Evolutionary conservation across 2,329 filamentous ascomycete species (phyloP).

Genomic region (Fusarium subtropicale): DNA sequence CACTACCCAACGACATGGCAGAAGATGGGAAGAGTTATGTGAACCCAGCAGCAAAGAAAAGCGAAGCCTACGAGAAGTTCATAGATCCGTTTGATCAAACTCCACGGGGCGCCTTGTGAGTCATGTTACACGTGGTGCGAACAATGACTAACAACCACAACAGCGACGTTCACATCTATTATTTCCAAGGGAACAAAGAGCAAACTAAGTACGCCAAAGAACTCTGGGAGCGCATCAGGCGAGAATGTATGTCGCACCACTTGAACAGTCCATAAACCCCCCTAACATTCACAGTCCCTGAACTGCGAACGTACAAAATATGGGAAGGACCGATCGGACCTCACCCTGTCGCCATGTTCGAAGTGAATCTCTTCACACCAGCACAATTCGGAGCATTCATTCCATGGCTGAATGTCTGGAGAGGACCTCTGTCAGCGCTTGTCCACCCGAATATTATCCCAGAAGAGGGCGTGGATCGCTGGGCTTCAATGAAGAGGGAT

Average conservation of each 20-base stretch:
- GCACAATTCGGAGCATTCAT: constrained; percentile 91
- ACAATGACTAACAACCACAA: constrained; percentile 1
- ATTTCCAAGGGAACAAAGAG: constrained; percentile 71
- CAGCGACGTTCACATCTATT: constrained; percentile 87
- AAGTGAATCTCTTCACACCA: constrained; percentile 88
- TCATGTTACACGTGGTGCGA: background rate
- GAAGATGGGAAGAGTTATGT: constrained; percentile 82
- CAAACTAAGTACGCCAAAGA: constrained; percentile 76
- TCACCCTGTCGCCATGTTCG: constrained; percentile 89
- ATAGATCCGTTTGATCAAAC: constrained; percentile 74
- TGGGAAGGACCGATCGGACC: constrained; percentile 84
- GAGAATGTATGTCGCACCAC: constrained; percentile 71
- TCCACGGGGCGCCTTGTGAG: constrained; percentile 76
- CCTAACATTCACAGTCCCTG: constrained; percentile 70
- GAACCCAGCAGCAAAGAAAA: constrained; percentile 73
- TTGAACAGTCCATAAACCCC: fast-evolving
- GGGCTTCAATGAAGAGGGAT: constrained; percentile 60
- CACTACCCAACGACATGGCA: constrained; percentile 67
- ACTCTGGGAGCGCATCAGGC: constrained; percentile 80
- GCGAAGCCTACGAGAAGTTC: constrained; percentile 78
- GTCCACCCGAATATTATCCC: constrained; percentile 84
- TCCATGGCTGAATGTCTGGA: constrained; percentile 83
- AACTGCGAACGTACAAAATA: constrained; percentile 82
- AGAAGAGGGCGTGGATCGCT: constrained; percentile 49
- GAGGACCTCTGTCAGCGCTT: constrained; percentile 81